A percentile compares a stretch with the other conserved stretches of the same genome.
These are phyloP conservation scores for Primulina huaijiensis DNA, from an alignment of 257 asterid species.

Conservation along the genomic window DNA sequence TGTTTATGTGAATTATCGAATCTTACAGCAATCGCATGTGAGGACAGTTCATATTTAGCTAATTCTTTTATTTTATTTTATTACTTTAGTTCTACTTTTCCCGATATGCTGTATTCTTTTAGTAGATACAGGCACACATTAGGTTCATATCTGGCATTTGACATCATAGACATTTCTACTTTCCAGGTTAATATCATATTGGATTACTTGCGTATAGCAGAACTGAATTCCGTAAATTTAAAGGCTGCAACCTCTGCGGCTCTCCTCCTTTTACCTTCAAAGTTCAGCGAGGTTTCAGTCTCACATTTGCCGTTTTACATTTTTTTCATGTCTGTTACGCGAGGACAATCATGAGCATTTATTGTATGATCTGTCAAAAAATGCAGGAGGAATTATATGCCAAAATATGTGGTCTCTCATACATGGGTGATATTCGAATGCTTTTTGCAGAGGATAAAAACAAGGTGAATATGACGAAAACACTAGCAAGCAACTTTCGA, in stretches of 20 bases:
- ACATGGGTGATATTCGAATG: constrained; percentile 87
- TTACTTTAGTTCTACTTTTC: constrained; percentile 2
- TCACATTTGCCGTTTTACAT: not conserved
- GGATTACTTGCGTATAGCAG: constrained; percentile 56
- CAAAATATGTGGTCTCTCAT: constrained; percentile 81
- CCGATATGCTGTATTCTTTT: constrained; percentile 10
- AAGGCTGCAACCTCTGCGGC: constrained; percentile 82
- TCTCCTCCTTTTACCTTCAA: constrained; percentile 83
- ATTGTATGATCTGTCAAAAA: constrained; percentile 20
- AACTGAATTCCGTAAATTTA: constrained; percentile 60
- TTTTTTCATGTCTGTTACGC: not conserved
- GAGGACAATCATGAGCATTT: constrained; percentile 6
- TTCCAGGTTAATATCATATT: constrained; percentile 65
- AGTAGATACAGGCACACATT: constrained; percentile 2
- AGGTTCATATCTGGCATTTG: constrained; percentile 14
- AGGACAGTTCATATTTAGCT: not conserved
- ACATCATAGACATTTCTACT: constrained; percentile 19
- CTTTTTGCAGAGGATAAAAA: constrained; percentile 86
- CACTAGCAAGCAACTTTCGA: constrained; percentile 1
- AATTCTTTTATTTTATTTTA: not conserved
- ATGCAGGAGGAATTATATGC: constrained; percentile 82
- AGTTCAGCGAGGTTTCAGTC: constrained; percentile 63
- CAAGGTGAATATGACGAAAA: constrained; percentile 50
- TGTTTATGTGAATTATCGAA: not conserved
- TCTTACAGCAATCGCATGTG: not conserved